These are phyloP conservation scores for Jamesozyma hellenica DNA, from an alignment of 805 yeast genomes.

Conservation along the genomic window DNA sequence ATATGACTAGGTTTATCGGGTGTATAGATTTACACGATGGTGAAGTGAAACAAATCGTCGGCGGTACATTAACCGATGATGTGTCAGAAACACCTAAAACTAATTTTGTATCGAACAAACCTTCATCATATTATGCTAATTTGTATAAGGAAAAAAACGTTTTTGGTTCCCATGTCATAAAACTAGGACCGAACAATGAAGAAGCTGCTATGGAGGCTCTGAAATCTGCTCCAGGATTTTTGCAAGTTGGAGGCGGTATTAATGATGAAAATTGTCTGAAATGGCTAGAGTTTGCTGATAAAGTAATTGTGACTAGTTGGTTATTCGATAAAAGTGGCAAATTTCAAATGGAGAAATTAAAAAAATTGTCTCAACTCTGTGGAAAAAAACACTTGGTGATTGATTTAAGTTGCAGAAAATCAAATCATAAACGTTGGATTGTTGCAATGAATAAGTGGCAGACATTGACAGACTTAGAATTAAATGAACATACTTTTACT, in stretches of 20 bases:
- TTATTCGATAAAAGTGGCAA: constrained; percentile 47
- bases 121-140: constrained; percentile 65
- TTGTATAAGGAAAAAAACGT: constrained; percentile 53
- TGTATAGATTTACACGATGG: constrained; percentile 95
- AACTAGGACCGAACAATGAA: constrained; percentile 77
- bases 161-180: constrained; percentile 83
- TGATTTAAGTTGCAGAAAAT: constrained; percentile 74
- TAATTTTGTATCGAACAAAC: constrained; percentile 68
- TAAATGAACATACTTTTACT: constrained; percentile 44
- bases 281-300: constrained; percentile 77
- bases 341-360: constrained; percentile 43
- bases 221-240: constrained; percentile 53
- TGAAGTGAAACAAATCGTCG: constrained; percentile 93
- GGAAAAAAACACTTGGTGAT: constrained; percentile 67
- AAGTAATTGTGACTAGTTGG: constrained; percentile 89
- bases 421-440: constrained; percentile 45
- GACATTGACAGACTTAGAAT: constrained; percentile 58
- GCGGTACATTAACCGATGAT: constrained; percentile 71
- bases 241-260: constrained; percentile 94
- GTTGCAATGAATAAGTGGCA: constrained; percentile 99
- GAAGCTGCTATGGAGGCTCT: constrained; percentile 73
- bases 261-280: constrained; percentile 56
- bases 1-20: constrained; percentile 82
- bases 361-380: constrained; percentile 39
- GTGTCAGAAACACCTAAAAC: constrained; percentile 40